phyloP scores from a whole-genome alignment of 257 asterid species.

The Capsicum chinense region DNA sequence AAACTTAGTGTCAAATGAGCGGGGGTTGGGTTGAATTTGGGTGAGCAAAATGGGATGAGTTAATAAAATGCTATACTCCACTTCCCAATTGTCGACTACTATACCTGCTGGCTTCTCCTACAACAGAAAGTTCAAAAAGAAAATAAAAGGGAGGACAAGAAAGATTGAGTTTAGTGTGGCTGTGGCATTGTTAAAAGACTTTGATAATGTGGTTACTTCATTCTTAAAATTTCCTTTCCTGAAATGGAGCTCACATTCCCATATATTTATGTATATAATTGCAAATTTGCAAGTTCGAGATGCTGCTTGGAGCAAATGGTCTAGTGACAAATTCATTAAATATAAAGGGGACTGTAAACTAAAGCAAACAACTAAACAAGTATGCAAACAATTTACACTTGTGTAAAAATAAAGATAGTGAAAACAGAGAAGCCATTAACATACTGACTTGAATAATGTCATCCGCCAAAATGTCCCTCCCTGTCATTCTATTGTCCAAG shows the following conservation, averaged over 20 bases:
- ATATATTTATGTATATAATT: neutral
- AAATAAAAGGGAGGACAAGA: neutral
- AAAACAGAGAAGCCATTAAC: constrained; percentile 25
- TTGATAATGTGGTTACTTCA: neutral
- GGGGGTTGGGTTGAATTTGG: too few species aligned
- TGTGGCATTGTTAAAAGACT: neutral
- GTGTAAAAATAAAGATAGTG: constrained; percentile 15
- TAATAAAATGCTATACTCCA: neutral
- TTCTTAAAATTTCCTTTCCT: constrained; percentile 4
- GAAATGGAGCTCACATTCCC: constrained; percentile 3
- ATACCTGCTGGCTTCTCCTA: neutral
- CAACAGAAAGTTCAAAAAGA: neutral
- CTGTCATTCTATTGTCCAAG: constrained; percentile 83
- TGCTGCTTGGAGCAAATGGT: constrained; percentile 2
- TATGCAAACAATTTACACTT: constrained; percentile 11
- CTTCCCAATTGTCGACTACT: neutral
- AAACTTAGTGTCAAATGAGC: too few species aligned
- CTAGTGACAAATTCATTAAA: neutral
- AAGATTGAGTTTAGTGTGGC: neutral
- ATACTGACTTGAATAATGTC: constrained; percentile 82
- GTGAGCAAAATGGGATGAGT: too few species aligned
- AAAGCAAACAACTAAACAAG: neutral
- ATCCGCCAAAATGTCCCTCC: constrained; percentile 73
- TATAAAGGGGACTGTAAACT: constrained; percentile 19
- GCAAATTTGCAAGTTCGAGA: neutral